Evolutionary conservation across 2,329 filamentous ascomycete species (phyloP), one percentile per base, ranked within the genome.

Genomic region (Xylariaceae sp.): DNA sequence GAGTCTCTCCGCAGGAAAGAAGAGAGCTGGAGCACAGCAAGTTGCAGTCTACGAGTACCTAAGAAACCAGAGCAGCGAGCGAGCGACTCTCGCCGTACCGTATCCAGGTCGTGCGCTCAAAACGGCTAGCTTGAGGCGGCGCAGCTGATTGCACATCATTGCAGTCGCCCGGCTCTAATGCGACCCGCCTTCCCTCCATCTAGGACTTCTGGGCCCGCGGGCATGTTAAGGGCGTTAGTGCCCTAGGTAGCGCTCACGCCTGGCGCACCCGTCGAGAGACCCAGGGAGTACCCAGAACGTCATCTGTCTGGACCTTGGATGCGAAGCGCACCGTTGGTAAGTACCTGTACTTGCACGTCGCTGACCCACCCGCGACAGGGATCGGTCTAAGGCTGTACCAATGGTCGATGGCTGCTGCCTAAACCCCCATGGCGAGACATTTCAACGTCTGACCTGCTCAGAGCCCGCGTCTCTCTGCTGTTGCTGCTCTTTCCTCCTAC

Each of bases 381-480:
- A 58, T 58, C 58, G 18, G 37, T 42, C 60, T 59, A 65, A 63
- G 63, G 60, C 60, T 60, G 63, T 62, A 55, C 67, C 67, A 68
- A 66, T 66, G 53, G 11, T 61, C 59, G 64, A 68, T 64, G 64
- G 59, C 68, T 71, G 68, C 68, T 71, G 68, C 68, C 68, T 71
- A 71, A 70, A 70, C 57, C 60, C 62, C 64, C 60, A 59, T 55
- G 47, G 17, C 15, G 47, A 63, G 61, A 66, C 65, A 68, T 64
- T 69, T 68, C 61, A 66, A 58, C 60, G 48, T 62, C 64, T 55
- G 53, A 49, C 57, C 64, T 53, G 23, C 23, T 30, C 23, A 30
- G 23, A 30, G 23, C 23, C 23, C 60, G 55, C 59, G 51, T 59
- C 57, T 42, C 42, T 50, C 54, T 55, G 39, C 53, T 60, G 54